Base-by-base conservation (phyloP, 768 basidiomycete genomes). In the Kwoniella europaea region DNA sequence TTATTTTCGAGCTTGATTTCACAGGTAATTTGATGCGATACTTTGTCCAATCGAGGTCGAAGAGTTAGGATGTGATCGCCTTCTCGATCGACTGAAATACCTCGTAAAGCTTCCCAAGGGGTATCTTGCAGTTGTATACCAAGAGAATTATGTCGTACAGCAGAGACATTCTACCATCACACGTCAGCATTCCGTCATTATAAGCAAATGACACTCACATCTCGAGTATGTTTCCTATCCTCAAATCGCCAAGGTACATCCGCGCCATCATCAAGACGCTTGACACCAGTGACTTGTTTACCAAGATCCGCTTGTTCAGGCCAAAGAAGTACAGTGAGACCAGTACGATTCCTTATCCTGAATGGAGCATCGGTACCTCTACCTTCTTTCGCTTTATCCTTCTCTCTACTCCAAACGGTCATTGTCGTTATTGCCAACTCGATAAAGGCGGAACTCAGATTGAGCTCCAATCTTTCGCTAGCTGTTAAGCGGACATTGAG, bases 221-320 rank as follows among this genome's bases (percentile, higher is more conserved):
- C 97, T 80, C 97, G 89, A 86, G 92, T 90, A 4, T 90, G 91
- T 81, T 91, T 91, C 91, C 93, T 94, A 78, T 98, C 95, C 80
- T 98, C 94, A 77, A 98, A 98, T 66, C 97, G 87, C 97, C 97
- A 98, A 67, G 98, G 95, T 4, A 92, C 86, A 9, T 87, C 89
- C 77, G 92, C 87, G 46, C 91, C 91, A 73, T 93, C 88, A 20
- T 88, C 85, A 46, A 99, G 85, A 76, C 89, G 88, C 54, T 89
- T 86, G 41, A 87, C 76, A 16, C 78, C 85, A 41, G 86, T 86
- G 2, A 85, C 81, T 15, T 84, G 81, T 65, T 84, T 85, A 27
- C 82, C 87, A 44, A 88, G 87, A 59, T 92, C 91, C 20, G 71
- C 59, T n/a, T 87, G 82, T 74, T 96, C 94, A 2, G 93, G 89